Evolutionary conservation across 148 eudicot species (phyloP), one percentile per base, ranked within the genome.

Genomic region (Camellia granthamiana): DNA sequence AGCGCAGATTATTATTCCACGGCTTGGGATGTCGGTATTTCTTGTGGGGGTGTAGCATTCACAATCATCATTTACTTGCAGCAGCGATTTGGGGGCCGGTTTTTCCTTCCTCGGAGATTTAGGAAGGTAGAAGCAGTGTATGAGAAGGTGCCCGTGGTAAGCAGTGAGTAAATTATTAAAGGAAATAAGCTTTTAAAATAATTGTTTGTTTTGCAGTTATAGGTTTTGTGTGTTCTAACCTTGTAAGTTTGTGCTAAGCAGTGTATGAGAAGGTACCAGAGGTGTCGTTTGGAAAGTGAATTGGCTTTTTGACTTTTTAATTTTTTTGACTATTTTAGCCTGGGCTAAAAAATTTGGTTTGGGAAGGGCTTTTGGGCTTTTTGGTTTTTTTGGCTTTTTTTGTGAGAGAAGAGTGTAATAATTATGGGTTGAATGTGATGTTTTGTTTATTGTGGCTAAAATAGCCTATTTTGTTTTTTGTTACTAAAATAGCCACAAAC

Each of bases 1-100:
- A 51, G 75, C 49, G 70, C 65, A 60, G 86, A 85, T 42, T 85
- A 64, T 38, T 88, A 81, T 77, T 85, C 88, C 6, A 56, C 76
- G 5, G 30, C 83, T 44, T 87, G 86, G 88, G 90, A 87, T 44
- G 60, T 85, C 46, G 51, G 62, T 46, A 44, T 76, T 46, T 51
- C 69, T n/a, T 12, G 10, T 12, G 69, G 0, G 49, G 79, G 42
- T 76, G 41, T 76, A 15, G 15, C 46, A 12, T 47, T 76, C 64
- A 71, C 67, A 0, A 44, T 19, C 6, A 8, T 23, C 71, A 44
- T 77, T 3, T 64, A 46, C 67, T 62, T 77, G 79, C 79, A 77
- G 23, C 79, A 77, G 43, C 51, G 44, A 64, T 77, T 60, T 64
- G 79, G 79, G 46, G 58, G 79, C 43, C 79, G 5, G 3, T 64